These are phyloP conservation scores for Entamoeba invadens DNA, from an alignment of 208 protist species.

Conservation along the genomic window DNA sequence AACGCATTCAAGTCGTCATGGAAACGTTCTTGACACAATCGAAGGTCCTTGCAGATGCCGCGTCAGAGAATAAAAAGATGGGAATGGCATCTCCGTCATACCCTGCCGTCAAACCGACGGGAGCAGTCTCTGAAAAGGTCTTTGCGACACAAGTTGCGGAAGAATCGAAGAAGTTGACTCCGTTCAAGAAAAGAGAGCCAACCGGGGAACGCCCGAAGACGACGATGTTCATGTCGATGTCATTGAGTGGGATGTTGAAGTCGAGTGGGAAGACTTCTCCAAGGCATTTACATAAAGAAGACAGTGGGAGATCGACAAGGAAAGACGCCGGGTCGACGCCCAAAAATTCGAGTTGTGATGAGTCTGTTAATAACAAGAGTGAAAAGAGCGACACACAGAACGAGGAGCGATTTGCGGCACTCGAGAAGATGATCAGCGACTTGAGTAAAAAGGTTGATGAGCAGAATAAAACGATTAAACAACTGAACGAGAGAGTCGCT, in stretches of 20 bases:
- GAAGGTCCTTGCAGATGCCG: not conserved
- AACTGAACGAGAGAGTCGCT: not conserved
- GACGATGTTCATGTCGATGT: too few species aligned
- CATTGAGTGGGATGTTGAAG: too few species aligned
- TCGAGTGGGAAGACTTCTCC: too few species aligned
- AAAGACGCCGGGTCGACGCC: too few species aligned
- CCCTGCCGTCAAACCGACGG: not conserved
- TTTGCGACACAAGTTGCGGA: not conserved
- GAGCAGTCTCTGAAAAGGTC: not conserved
- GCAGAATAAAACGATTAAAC: not conserved
- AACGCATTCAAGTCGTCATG: not conserved
- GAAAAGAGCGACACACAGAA: too few species aligned
- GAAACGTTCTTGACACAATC: not conserved
- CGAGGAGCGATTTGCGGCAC: not conserved
- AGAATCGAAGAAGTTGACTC: too few species aligned
- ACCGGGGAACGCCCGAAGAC: too few species aligned
- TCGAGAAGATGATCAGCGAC: not conserved
- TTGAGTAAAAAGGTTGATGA: not conserved
- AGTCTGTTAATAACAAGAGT: too few species aligned
- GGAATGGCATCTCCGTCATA: not conserved
- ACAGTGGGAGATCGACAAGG: too few species aligned
- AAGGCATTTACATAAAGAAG: too few species aligned
- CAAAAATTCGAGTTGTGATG: too few species aligned
- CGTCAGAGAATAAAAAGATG: not conserved
- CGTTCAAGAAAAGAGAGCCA: too few species aligned